These are phyloP conservation scores for Paracoccidioides lutzii DNA, from an alignment of 2,329 filamentous ascomycete genomes.

Conservation along the genomic window DNA sequence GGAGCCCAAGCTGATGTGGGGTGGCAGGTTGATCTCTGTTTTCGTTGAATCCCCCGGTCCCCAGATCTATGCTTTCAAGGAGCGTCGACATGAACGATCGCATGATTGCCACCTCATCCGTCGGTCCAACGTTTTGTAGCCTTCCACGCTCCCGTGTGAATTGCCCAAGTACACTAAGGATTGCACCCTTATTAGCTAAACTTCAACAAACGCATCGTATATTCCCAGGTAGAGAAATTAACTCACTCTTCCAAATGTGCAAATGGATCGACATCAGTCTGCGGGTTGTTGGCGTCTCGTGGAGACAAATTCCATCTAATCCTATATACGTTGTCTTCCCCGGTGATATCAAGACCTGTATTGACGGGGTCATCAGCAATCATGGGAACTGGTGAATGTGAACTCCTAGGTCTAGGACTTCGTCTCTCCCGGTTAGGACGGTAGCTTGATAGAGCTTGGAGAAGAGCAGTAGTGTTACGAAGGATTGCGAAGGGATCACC, in stretches of 20 bases:
- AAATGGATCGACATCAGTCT: constrained; percentile 34
- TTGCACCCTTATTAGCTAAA: background rate
- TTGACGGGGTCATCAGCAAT: background rate
- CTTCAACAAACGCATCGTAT: no score
- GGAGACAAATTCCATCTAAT: constrained; percentile 31
- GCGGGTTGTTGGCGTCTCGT: constrained; percentile 39
- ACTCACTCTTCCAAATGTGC: constrained; percentile 39
- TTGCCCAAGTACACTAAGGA: background rate
- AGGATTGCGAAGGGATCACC: background rate
- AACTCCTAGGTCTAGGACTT: background rate
- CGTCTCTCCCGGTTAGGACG: background rate
- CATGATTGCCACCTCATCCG: constrained; percentile 10
- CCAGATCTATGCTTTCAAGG: constrained; percentile 48
- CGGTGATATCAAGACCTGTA: background rate
- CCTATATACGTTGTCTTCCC: background rate
- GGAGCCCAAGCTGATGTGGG: constrained; percentile 20
- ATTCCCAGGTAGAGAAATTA: background rate
- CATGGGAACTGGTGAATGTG: background rate
- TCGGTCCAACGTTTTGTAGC: background rate
- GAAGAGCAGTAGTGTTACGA: background rate
- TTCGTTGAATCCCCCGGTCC: constrained; percentile 42
- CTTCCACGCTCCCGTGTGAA: background rate
- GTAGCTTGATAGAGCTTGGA: background rate
- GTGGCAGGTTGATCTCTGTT: background rate
- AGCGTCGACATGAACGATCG: constrained; percentile 14